Evolutionary conservation across 495 filamentous ascomycete genomes (phyloP).

Genomic region (Geoglossum glabrum): DNA sequence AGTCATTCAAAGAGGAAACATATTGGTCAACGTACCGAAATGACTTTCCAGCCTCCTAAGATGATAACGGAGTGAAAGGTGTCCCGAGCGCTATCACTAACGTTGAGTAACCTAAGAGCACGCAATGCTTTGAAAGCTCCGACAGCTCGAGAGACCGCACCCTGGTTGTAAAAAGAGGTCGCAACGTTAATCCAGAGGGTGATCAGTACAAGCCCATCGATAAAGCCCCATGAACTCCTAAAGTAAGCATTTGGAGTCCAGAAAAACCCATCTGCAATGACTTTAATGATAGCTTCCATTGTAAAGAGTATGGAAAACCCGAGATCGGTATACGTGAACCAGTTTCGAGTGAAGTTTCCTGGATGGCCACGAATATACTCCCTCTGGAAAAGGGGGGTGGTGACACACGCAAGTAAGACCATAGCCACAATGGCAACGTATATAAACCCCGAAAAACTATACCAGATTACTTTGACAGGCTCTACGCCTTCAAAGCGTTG

Average conservation of each 20-base stretch:
- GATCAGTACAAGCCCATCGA: slow-evolving; percentile 79
- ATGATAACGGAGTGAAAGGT: slow-evolving; percentile 95
- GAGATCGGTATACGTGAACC: slow-evolving; percentile 86
- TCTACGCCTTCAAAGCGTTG: slow-evolving; percentile 72
- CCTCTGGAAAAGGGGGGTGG: slow-evolving; percentile 83
- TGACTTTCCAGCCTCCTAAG: slow-evolving; percentile 75
- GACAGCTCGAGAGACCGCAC: slow-evolving; percentile 67
- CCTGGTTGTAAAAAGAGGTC: slow-evolving; percentile 56
- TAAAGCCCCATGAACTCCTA: slow-evolving; percentile 88
- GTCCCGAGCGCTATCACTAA: slow-evolving; percentile 87
- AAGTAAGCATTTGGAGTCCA: slow-evolving; percentile 97
- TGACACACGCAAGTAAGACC: slow-evolving; percentile 87
- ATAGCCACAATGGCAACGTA: slow-evolving; percentile 91
- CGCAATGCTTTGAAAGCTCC: slow-evolving; percentile 97
- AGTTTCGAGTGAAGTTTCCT: slow-evolving; percentile 39
- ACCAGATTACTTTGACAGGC: slow-evolving; percentile 78
- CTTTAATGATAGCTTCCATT: slow-evolving; percentile 75
- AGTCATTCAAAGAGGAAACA: not conserved
- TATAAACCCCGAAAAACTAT: slow-evolving; percentile 78
- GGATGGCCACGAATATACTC: slow-evolving; percentile 44
- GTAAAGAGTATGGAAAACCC: slow-evolving; percentile 80
- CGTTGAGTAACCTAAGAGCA: slow-evolving; percentile 76
- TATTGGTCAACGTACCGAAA: slow-evolving; percentile 28
- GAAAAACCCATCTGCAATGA: slow-evolving; percentile 89
- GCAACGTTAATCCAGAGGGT: slow-evolving; percentile 93